phyloP scores from a whole-genome alignment of 805 yeast genomes.

The Scheffersomyces spartinae region DNA sequence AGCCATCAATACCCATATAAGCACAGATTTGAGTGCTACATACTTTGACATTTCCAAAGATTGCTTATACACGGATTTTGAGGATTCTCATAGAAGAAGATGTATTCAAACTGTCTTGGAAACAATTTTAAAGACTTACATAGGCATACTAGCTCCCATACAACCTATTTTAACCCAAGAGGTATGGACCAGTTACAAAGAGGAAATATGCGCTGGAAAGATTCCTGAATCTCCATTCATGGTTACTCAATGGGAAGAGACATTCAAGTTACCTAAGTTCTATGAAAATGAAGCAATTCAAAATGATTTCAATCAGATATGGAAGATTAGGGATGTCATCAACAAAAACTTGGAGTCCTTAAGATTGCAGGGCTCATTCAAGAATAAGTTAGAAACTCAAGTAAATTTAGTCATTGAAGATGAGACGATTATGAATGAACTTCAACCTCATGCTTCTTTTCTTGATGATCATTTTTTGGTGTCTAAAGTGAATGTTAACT shows the following conservation, averaged over 20 bases:
- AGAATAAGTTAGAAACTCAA: conserved; percentile 49
- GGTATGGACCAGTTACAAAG: conserved; percentile 57
- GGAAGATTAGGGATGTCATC: conserved; percentile 36
- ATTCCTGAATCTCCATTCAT: conserved; percentile 34
- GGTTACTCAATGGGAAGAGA: conserved; percentile 27
- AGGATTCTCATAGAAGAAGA: conserved; percentile 37
- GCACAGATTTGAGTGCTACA: conserved; percentile 62
- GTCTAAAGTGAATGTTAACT: conserved; percentile 40
- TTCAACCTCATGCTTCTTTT: conserved; percentile 11
- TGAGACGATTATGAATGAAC: conserved; percentile 3
- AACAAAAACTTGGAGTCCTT: conserved; percentile 46
- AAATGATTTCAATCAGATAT: conserved; percentile 33
- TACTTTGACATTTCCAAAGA: conserved; percentile 87
- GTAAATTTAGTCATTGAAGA: conserved; percentile 22
- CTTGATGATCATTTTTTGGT: conserved; percentile 46
- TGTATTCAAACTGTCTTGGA: conserved; percentile 57
- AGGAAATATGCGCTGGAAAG: conserved; percentile 10
- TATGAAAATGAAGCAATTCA: conserved; percentile 26
- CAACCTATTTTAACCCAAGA: conserved; percentile 82
- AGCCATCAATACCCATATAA: conserved; percentile 59
- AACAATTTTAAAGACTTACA: conserved; percentile 47
- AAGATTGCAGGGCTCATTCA: conserved; percentile 38
- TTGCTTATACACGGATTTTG: conserved; percentile 60
- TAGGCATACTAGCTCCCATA: conserved; percentile 68
- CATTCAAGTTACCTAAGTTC: conserved; percentile 17